Evolutionary conservation across 2,329 filamentous ascomycete species (phyloP), one percentile per base, ranked within the genome.

Genomic region (Xylariales sp.): DNA sequence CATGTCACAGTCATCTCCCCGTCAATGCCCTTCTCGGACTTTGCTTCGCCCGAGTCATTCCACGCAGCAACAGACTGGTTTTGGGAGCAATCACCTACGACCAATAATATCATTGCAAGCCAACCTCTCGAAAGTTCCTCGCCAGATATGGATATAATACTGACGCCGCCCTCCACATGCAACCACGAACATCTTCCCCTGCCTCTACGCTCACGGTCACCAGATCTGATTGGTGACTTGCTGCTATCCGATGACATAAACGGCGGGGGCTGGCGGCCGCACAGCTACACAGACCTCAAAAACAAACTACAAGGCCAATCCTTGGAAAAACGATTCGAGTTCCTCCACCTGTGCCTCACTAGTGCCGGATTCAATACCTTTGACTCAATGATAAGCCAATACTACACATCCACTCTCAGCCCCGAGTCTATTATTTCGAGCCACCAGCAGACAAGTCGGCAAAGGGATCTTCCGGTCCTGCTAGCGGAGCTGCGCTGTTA

Each of bases 371-470:
- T 59, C 12, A 36, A 59, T 3, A 39, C 45, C n/a, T 59, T 59
- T n/a, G 56, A 59, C 45, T 59, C 56, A 9, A 32, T 59, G 10
- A 6, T 59, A 45, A 49, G 56, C 56, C 56, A 59, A 59, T 59
- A 59, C 28, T 59, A 59, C 45, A 59, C 56, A 16, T 59, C 56
- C 10, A 50, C 43, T n/a, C 32, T 59, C 3, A 59, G 56, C 9
- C 56, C 56, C 6, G 56, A 59, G 14, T 49, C 56, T 5, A 39
- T 50, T 7, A 30, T 59, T 49, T 59, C 45, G 1, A 59, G 56
- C 10, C 56, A 59, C 18, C 56, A 59, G 32, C 56, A 43, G 45
- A 49, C 56, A 48, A 59, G 56, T 49, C 56, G 56, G 45, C 56
- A 59, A 16, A 36, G 45, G 28, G 56, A 59, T 28, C 56, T 59